Conservation (phyloP, 2,329 filamentous ascomycete species). For the Gaeumannomyces tritici region DNA sequence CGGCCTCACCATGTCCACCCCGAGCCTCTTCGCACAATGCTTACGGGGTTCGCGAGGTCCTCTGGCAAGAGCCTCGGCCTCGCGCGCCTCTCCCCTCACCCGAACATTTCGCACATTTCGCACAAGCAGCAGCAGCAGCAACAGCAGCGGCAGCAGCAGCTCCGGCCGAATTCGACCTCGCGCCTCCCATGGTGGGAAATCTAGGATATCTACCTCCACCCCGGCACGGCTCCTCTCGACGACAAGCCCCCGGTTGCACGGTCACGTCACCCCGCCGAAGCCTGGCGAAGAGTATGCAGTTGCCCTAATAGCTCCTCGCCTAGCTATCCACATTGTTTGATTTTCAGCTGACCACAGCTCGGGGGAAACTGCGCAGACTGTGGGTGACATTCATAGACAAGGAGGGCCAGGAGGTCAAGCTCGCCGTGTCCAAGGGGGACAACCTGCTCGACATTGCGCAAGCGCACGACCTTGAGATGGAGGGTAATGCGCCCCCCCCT, state of each 20-base stretch:
- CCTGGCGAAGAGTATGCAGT: constrained; percentile 72
- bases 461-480: constrained; percentile 93
- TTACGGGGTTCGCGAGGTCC: background rate
- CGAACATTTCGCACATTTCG: background rate
- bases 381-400: constrained; percentile 92
- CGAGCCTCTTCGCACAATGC: constrained; percentile 2
- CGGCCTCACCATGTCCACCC: constrained; percentile 1
- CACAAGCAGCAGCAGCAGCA: background rate
- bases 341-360: background rate
- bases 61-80: background rate
- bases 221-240: constrained; percentile 47
- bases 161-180: background rate
- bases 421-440: constrained; percentile 76
- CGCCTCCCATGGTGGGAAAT: no score
- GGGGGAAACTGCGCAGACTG: constrained; percentile 42
- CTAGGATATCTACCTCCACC: background rate
- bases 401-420: constrained; percentile 64
- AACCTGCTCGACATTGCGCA: constrained; percentile 95
- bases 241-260: constrained; percentile 53
- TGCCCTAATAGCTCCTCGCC: no score
- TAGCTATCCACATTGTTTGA: background rate
- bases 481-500: no score
- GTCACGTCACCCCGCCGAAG: constrained; percentile 74
- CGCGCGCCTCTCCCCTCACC: background rate
- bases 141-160: background rate